Evolutionary conservation across 2,329 filamentous ascomycete species (phyloP), one percentile per base, ranked within the genome.

Genomic region (Colletotrichum theobromicola): DNA sequence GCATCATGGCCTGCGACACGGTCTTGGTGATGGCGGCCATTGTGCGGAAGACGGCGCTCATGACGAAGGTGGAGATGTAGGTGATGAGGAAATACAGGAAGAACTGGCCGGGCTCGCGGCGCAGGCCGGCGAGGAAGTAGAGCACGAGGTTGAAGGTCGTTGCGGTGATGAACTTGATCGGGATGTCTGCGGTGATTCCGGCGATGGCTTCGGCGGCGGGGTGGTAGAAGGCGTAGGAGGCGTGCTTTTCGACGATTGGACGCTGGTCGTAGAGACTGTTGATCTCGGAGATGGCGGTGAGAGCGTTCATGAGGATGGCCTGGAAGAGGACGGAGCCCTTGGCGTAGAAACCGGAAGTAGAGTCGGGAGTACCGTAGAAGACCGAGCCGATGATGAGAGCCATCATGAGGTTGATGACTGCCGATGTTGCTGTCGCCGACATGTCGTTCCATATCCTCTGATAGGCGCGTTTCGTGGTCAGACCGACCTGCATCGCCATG

Each of bases 11-110:
- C 75, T 91, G 89, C 0, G 90, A 88, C 0, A 92, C 85, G 0
- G 93, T 94, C 67, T 91, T 89, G 2, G 94, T 95, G 2, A 93
- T 82, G 0, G 93, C 91, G 0, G 91, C 94, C 79, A 96, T 91
- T 0, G 92, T 94, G 30, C 94, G 88, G 86, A 96, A 96, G 53
- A 95, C 86, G 83, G 93, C 94, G 46, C 90, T 93, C 93, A 96
- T 95, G 77, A 92, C 89, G 77, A 96, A 87, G 0, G 91, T 94
- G 2, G 90, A 87, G 18, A 91, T 83, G 80, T 94, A 94, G 0
- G 90, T 92, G 77, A 95, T 88, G 21, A 97, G 84, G 76, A 94
- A 89, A 85, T 93, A 97, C 76, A 95, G 87, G 84, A 97, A 97
- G 86, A 96, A 97, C 1, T 90, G 85, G 1, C 88, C 90, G 0